A percentile compares a stretch with the other conserved stretches of the same genome.
phyloP scores from a whole-genome alignment of 176 grass and related monocot species.

The Raddia guianensis region DNA sequence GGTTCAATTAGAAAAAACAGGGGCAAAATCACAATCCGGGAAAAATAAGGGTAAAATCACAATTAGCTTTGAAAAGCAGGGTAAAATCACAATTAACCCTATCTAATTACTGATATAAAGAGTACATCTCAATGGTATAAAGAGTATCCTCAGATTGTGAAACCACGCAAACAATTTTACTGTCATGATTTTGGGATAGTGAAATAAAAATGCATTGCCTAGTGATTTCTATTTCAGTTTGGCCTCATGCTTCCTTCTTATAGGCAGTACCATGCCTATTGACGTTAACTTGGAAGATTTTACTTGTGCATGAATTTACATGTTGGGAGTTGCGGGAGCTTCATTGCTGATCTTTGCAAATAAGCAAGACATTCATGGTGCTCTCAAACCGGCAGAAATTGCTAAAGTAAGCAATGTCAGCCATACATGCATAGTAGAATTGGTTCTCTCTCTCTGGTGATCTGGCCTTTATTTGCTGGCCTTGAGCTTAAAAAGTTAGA shows the following conservation, averaged over 20 bases:
- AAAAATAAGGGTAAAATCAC: no score
- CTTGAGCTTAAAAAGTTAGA: not conserved
- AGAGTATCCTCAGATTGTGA: not conserved
- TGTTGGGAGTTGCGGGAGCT: conserved; percentile 45
- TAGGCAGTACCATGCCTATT: not conserved
- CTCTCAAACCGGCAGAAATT: conserved; percentile 83
- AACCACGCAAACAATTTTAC: not conserved
- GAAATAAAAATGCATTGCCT: not conserved
- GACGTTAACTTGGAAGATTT: not conserved
- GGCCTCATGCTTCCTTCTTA: not conserved
- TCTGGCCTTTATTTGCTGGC: conserved; percentile 1
- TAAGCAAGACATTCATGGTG: conserved; percentile 97
- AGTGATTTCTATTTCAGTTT: conserved; percentile 4
- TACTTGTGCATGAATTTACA: not conserved
- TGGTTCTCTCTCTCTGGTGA: not conserved
- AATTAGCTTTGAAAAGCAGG: no score
- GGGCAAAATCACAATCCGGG: no score
- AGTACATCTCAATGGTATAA: no score
- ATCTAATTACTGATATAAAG: no score
- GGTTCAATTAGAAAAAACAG: no score
- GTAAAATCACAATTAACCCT: no score
- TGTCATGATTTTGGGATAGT: not conserved
- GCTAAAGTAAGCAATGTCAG: conserved; percentile 66
- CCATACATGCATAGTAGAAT: conserved; percentile 3
- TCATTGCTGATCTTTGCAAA: conserved; percentile 97